Conservation (phyloP, 192 early-diverging fungal species). For the Tieghemiomyces parasiticus region DNA sequence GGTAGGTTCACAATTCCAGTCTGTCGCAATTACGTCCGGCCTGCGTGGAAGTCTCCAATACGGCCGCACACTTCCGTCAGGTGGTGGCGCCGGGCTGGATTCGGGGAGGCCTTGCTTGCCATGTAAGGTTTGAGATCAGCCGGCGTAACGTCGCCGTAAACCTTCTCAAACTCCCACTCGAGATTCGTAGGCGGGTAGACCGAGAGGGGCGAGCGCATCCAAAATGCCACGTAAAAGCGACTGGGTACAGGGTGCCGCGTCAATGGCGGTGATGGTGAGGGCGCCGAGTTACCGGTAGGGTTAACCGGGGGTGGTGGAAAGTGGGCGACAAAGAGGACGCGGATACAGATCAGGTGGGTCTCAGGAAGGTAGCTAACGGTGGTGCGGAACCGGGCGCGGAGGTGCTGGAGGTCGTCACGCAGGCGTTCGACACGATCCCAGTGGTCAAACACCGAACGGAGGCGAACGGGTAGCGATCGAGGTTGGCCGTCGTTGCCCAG, state of each 20-base stretch:
- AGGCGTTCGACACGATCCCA: background rate
- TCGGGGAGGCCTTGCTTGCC: background rate
- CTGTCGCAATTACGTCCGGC: background rate
- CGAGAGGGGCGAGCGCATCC: background rate
- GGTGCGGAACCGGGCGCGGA: background rate
- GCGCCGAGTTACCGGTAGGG: too few species aligned
- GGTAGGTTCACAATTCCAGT: background rate
- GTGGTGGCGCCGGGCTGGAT: background rate
- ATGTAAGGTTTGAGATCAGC: background rate
- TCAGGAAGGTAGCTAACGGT: background rate
- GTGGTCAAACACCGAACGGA: background rate
- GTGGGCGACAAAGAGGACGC: background rate
- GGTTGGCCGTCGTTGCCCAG: background rate
- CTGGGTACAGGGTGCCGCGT: background rate
- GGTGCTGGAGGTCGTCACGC: background rate
- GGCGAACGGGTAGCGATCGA: background rate
- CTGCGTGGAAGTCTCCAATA: background rate
- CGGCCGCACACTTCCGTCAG: background rate
- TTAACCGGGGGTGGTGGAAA: too few species aligned
- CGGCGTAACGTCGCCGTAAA: background rate
- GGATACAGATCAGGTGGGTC: background rate
- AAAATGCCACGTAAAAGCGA: conserved; percentile 5
- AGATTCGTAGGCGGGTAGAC: conserved; percentile 2
- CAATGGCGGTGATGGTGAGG: too few species aligned
- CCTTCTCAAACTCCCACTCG: conserved; percentile 4